Percentiles rank a stretch among this genome's conserved stretches.
Conservation (phyloP, 1,284 basidiomycete genomes). For the Gomphus sp. region DNA sequence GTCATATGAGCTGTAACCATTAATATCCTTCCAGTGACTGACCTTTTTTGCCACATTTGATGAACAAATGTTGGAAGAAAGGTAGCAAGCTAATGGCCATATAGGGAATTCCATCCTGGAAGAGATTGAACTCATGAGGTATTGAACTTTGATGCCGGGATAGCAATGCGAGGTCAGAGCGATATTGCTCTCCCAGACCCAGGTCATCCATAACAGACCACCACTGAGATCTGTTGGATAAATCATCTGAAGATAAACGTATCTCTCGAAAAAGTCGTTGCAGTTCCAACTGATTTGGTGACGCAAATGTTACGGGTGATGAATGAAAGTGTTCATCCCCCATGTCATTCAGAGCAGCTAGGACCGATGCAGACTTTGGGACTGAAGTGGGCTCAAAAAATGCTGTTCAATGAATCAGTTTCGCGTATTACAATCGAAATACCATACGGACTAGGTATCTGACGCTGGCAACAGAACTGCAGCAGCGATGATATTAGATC, state of each 20-base stretch:
- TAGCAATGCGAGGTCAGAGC: conserved; percentile 36
- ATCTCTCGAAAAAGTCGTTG: conserved; percentile 51
- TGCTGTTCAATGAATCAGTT: background rate
- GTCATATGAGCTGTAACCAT: background rate
- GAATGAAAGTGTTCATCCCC: conserved; percentile 16
- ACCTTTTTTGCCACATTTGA: conserved; percentile 69
- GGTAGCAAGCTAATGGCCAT: conserved; percentile 76
- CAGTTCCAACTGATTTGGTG: conserved; percentile 78
- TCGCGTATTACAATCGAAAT: background rate
- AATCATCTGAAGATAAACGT: conserved; percentile 32
- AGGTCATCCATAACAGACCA: conserved; percentile 58
- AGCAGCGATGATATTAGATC: conserved; percentile 46
- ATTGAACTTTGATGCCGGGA: background rate
- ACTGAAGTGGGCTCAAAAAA: conserved; percentile 76
- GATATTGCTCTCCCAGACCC: conserved; percentile 52
- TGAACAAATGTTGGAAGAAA: conserved; percentile 69
- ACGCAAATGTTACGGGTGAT: conserved; percentile 48
- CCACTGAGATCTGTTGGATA: conserved; percentile 49
- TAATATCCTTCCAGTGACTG: conserved; percentile 21
- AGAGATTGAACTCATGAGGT: conserved; percentile 51
- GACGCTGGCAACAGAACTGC: conserved; percentile 20
- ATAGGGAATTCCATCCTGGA: conserved; percentile 63
- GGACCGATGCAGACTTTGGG: conserved; percentile 62
- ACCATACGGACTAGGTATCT: background rate
- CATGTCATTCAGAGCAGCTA: conserved; percentile 48